Evolutionary conservation across 345 rosid genomes (phyloP).

Genomic region (Tarenaya hassleriana): DNA sequence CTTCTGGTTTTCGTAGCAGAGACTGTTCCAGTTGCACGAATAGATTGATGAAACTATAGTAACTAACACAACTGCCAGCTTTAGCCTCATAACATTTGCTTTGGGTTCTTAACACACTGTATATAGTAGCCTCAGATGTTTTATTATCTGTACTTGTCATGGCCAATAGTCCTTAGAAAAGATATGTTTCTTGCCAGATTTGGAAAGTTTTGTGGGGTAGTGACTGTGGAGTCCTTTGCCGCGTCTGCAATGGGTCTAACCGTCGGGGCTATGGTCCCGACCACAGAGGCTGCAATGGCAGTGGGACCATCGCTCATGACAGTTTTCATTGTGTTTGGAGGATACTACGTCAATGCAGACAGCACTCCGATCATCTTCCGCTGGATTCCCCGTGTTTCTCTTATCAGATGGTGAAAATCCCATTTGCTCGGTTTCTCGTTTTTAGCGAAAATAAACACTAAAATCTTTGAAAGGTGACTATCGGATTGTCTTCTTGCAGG

Average conservation of each 20-base stretch:
- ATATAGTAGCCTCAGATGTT: too few relatives aligned
- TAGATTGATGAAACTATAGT: background rate
- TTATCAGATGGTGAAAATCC: constrained; percentile 69
- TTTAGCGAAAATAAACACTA: too few relatives aligned
- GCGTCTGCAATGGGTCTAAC: constrained; percentile 99
- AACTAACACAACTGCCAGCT: too few relatives aligned
- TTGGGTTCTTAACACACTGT: too few relatives aligned
- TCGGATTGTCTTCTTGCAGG: constrained; percentile 42
- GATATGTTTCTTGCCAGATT: constrained; percentile 42
- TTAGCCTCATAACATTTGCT: too few relatives aligned
- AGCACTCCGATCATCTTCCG: constrained; percentile 86
- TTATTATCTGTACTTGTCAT: too few relatives aligned
- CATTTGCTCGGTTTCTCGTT: too few relatives aligned
- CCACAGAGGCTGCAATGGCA: constrained; percentile 98
- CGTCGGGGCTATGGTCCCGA: constrained; percentile 97
- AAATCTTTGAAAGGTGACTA: too few relatives aligned
- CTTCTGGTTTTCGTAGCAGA: too few relatives aligned
- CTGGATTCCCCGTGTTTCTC: constrained; percentile 87
- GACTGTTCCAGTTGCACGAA: too few relatives aligned
- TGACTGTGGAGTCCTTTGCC: constrained; percentile 89
- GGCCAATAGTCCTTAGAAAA: constrained; percentile 22
- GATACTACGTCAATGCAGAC: constrained; percentile 80
- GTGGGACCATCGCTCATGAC: constrained; percentile 98
- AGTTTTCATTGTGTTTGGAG: constrained; percentile 90
- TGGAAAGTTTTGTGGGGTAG: constrained; percentile 86